Evolutionary conservation across 352 stramenopile species (phyloP).

Genomic region (Phytophthora pisi): DNA sequence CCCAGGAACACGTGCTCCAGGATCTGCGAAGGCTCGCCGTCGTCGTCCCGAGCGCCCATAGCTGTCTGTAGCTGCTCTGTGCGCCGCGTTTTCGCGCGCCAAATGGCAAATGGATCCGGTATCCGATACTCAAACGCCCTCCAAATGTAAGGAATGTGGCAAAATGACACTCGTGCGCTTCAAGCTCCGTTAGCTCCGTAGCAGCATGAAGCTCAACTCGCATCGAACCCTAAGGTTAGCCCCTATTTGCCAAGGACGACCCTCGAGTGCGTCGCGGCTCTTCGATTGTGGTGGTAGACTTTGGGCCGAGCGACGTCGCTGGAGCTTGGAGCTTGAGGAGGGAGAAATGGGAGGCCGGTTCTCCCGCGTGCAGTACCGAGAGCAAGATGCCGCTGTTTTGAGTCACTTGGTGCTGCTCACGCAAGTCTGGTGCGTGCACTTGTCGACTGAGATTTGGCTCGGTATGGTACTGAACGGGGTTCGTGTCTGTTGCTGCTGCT

Average conservation of each 20-base stretch:
- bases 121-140: slow-evolving; percentile 1
- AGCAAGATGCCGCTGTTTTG: slow-evolving; percentile 68
- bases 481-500: not conserved
- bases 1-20: slow-evolving; percentile 80
- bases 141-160: not conserved
- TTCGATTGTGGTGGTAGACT: slow-evolving; percentile 9
- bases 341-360: slow-evolving; percentile 67
- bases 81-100: slow-evolving; percentile 8
- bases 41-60: slow-evolving; percentile 24
- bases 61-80: not conserved
- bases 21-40: slow-evolving; percentile 58
- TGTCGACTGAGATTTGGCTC: not conserved
- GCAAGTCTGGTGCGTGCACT: slow-evolving; percentile 57
- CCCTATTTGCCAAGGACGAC: slow-evolving; percentile 1
- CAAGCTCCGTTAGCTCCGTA: not conserved
- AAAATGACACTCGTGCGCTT: not conserved
- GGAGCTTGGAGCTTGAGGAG: not conserved
- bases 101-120: slow-evolving; percentile 1
- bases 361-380: slow-evolving; percentile 77
- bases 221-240: not conserved
- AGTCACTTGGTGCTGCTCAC: slow-evolving; percentile 68
- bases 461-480: not conserved
- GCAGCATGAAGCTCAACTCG: not conserved
- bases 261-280: slow-evolving; percentile 18
- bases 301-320: not conserved